These are phyloP conservation scores for Crithidia sp. DNA, from an alignment of 208 protist species.

Conservation along the genomic window DNA sequence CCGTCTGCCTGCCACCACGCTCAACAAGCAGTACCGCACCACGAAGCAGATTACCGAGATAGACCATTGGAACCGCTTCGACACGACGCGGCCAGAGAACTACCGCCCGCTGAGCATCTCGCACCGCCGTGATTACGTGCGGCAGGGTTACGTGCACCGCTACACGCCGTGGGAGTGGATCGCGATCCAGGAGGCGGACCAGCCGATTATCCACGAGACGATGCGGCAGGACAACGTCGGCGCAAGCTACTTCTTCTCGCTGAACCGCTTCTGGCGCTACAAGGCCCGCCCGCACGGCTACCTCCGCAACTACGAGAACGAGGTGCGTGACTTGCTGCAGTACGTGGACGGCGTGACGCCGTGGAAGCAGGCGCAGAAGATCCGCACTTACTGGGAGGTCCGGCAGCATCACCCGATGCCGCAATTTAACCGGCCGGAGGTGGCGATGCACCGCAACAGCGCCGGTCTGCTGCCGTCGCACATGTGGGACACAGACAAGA, in stretches of 20 bases:
- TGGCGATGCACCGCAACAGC: constrained; percentile 91
- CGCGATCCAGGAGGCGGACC: constrained; percentile 86
- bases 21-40: constrained; percentile 53
- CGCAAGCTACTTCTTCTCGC: constrained; percentile 79
- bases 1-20: constrained; percentile 12
- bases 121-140: constrained; percentile 86
- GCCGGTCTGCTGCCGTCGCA: constrained; percentile 81
- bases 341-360: constrained; percentile 89
- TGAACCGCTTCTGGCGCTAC: constrained; percentile 89
- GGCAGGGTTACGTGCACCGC: constrained; percentile 82
- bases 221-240: constrained; percentile 82
- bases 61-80: constrained; percentile 79
- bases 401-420: constrained; percentile 90
- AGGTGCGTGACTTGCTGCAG: constrained; percentile 88
- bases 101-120: constrained; percentile 86
- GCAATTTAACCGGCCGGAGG: constrained; percentile 88
- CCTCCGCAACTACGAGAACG: constrained; percentile 87
- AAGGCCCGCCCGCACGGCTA: constrained; percentile 92
- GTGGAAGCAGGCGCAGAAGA: constrained; percentile 91
- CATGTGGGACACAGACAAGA: constrained; percentile 92
- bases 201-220: constrained; percentile 85
- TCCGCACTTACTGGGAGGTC: constrained; percentile 92
- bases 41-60: constrained; percentile 90
- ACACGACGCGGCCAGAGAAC: constrained; percentile 82
- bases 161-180: constrained; percentile 94